phyloP scores from a whole-genome alignment of 2,329 filamentous ascomycete species.

The Cadophora gregata region DNA sequence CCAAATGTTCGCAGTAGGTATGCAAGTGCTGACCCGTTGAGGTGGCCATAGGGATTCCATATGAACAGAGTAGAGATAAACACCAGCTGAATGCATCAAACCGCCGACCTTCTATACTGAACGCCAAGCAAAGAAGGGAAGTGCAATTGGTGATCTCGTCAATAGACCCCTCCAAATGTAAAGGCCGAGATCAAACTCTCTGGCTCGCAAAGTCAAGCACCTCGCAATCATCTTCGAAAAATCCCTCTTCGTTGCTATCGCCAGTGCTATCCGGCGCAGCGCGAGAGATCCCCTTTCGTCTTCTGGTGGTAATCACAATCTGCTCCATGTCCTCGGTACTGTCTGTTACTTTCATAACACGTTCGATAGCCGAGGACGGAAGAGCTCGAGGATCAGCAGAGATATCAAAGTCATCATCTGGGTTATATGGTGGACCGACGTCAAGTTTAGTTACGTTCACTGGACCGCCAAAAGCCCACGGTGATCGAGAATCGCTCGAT shows the following conservation, averaged over 20 bases:
- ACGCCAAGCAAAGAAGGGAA: slow-evolving; percentile 18
- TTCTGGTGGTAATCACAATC: slow-evolving; percentile 81
- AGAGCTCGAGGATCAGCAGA: slow-evolving; percentile 61
- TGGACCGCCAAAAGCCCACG: slow-evolving; percentile 67
- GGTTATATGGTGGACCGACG: slow-evolving; percentile 52
- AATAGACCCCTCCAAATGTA: not conserved
- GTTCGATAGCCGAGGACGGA: slow-evolving; percentile 68
- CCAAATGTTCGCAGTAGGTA: slow-evolving; percentile 19
- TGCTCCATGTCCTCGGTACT: slow-evolving; percentile 65
- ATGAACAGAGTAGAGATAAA: slow-evolving; percentile 27
- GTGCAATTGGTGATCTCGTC: not conserved
- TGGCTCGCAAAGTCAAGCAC: slow-evolving; percentile 86
- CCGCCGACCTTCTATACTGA: slow-evolving; percentile 24
- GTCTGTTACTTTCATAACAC: slow-evolving; percentile 60
- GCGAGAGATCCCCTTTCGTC: slow-evolving; percentile 64
- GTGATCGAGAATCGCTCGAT: slow-evolving; percentile 21
- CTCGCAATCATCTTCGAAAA: slow-evolving; percentile 93
- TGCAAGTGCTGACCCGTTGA: slow-evolving; percentile 29
- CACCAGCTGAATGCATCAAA: slow-evolving; percentile 26
- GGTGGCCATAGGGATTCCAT: slow-evolving; percentile 24
- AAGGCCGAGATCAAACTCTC: slow-evolving; percentile 54
- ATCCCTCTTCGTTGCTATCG: slow-evolving; percentile 71
- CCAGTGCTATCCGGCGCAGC: slow-evolving; percentile 48
- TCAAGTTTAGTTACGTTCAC: slow-evolving; percentile 59
- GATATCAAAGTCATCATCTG: slow-evolving; percentile 58